phyloP scores from a whole-genome alignment of 345 rosid genomes.

The Aquilaria yunnanensis region DNA sequence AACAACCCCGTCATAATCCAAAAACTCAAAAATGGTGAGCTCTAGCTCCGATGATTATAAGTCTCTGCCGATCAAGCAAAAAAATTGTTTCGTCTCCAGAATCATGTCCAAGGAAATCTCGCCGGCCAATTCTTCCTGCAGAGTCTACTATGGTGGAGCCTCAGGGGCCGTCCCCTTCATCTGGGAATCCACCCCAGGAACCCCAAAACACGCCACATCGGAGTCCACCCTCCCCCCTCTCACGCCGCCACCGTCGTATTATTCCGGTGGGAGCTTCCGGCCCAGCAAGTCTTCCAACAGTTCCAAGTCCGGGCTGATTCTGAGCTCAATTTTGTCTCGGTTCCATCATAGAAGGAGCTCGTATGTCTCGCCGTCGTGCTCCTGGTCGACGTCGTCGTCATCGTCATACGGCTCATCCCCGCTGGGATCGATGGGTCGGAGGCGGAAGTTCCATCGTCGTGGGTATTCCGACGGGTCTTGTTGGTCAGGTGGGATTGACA shows the following conservation, averaged over 20 bases:
- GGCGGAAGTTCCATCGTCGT: conserved; percentile 6
- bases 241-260: conserved; percentile 53
- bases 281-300: conserved; percentile 15
- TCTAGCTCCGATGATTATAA: not conserved
- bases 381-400: conserved; percentile 32
- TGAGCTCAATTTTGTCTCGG: conserved; percentile 15
- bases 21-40: conserved; percentile 12
- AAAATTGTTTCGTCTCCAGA: conserved; percentile 48
- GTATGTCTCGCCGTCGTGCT: conserved; percentile 30
- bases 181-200: conserved; percentile 88
- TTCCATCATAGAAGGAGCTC: conserved; percentile 22
- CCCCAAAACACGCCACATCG: conserved; percentile 49
- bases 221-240: conserved; percentile 34
- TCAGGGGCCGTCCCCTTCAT: conserved; percentile 55
- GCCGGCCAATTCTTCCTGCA: conserved; percentile 48
- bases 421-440: conserved; percentile 9
- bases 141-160: conserved; percentile 69
- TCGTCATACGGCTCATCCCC: conserved; percentile 23
- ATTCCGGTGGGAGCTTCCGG: conserved; percentile 20
- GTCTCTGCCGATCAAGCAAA: conserved; percentile 31
- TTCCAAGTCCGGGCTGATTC: conserved; percentile 12
- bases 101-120: conserved; percentile 57
- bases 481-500: conserved; percentile 14
- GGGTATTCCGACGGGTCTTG: conserved; percentile 22
- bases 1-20: conserved; percentile 3